Base-by-base conservation (phyloP, 1,284 basidiomycete species). In the Moniliella sp. region DNA sequence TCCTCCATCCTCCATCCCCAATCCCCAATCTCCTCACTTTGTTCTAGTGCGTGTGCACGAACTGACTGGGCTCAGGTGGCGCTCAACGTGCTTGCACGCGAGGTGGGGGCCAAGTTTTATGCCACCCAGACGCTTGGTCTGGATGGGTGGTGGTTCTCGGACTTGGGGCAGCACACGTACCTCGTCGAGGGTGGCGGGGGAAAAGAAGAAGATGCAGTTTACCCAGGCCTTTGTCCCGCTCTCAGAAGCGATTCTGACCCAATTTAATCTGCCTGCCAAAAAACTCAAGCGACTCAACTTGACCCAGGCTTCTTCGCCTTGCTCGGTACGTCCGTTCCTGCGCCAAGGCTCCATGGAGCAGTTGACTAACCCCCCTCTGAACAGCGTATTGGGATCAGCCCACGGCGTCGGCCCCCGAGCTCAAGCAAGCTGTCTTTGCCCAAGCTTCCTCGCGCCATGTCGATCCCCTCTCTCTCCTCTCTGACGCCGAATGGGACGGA, bases 81-180 rank as follows among this genome's bases (percentile, higher is more conserved):
- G 30, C 67, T 88, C 37, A 84, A 93, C 61, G 68, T 71, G 25
- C 68, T 72, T 10, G 78, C 80, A 50, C 69, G 83, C 10, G 11
- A 26, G 10, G 25, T 28, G 2, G 28, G 29, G 3, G 21, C 40
- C 19, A 42, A 43, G 30, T 78, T 94, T 61, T 94, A 91, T 52
- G 73, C 75, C 12, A 79, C 83, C 0, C 77, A 77, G 5, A 75
- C 78, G 8, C 84, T 81, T 58, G 88, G 88, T n/a, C 67, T 88
- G 38, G 67, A 76, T 30, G 91, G 88, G 4, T 97, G 79, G 62
- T 79, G 88, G 48, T 93, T 94, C 59, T 79, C 80, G 38, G 86
- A 97, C 59, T 68, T 97, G 29, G 68, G 84, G 35, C 66, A 70
- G 27, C 27, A 30, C 1, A 82, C 88, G 55, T 74, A 81, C 43